Base-by-base conservation (phyloP, 257 asterid genomes). In the Jaltomata sinuosa region DNA sequence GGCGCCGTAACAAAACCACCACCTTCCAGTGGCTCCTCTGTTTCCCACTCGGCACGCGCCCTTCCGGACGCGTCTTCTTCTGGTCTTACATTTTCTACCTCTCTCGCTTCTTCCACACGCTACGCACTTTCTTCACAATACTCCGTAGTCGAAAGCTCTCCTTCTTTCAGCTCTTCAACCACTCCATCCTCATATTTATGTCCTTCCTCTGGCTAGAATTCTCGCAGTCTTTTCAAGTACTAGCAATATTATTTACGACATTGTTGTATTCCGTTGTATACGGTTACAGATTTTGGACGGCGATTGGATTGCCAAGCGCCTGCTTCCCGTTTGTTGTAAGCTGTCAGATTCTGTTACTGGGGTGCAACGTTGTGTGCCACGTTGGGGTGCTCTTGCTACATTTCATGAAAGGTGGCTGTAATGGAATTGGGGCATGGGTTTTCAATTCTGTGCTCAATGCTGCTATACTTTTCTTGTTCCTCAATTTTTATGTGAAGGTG, bases 281-380 rank as follows among this genome's bases (percentile, higher is more conserved):
- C 89, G 99, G 95, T 0, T 96, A 96, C 94, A 86, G 98, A 7
- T 96, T 96, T 87, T 96, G 98, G 99, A 96, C 93, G 27, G 98
- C 97, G 25, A 80, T 96, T 1, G 98, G 98, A 19, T 67, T 96
- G 83, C 98, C 92, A 1, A 76, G 93, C 80, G 97, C 96, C 32
- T 92, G 97, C 19, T 91, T 91, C 31, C 98, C 97, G 0, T 90
- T 96, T 83, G 97, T 94, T 22, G 89, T 90, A 15, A 89, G 90
- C 49, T 96, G 99, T 87, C 98, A 92, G 84, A 84, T 96, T 42
- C 81, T 90, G 16, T 32, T 96, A 77, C 87, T 94, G 83, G 89
- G 88, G 36, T 91, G 98, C 69, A 94, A 96, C 71, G 82, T 96
- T 81, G 15, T 89, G 15, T 94, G 98, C 90, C 98, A 96, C 61